Percentiles rank a stretch among this genome's conserved stretches.
Conservation (phyloP, 345 rosid genomes). For the Iberis pinnata region DNA sequence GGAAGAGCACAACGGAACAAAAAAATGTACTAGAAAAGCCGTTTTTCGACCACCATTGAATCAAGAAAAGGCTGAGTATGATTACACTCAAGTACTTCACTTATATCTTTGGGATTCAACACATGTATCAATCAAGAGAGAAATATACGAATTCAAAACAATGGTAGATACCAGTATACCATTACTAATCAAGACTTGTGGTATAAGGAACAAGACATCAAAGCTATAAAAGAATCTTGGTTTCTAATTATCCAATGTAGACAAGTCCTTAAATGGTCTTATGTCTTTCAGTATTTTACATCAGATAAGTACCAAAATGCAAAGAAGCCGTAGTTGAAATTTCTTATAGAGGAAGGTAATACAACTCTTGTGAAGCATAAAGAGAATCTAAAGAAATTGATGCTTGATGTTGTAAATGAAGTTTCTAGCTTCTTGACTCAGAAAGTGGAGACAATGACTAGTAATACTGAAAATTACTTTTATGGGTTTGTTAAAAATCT, state of each 20-base stretch:
- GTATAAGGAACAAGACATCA: background rate
- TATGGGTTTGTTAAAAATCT: constrained; percentile 1
- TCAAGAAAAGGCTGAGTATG: background rate
- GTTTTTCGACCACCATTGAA: background rate
- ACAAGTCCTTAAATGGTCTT: constrained; percentile 19
- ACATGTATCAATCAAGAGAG: background rate
- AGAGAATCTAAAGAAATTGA: background rate
- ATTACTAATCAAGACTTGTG: background rate
- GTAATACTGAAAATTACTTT: background rate
- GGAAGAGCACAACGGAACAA: background rate
- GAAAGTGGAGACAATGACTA: background rate
- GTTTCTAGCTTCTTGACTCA: background rate
- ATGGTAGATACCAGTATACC: background rate
- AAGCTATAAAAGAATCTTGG: constrained; percentile 4
- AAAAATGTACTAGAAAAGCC: background rate
- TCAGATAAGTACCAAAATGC: background rate
- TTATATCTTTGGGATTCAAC: background rate
- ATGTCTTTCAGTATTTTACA: background rate
- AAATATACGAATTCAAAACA: background rate
- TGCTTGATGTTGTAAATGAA: background rate
- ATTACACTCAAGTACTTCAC: background rate
- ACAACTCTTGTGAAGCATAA: background rate
- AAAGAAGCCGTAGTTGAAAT: constrained; percentile 3
- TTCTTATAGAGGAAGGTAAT: background rate
- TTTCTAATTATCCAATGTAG: constrained; percentile 8